phyloP scores from a whole-genome alignment of 2,329 filamentous ascomycete species.

The Curvularia sp. region DNA sequence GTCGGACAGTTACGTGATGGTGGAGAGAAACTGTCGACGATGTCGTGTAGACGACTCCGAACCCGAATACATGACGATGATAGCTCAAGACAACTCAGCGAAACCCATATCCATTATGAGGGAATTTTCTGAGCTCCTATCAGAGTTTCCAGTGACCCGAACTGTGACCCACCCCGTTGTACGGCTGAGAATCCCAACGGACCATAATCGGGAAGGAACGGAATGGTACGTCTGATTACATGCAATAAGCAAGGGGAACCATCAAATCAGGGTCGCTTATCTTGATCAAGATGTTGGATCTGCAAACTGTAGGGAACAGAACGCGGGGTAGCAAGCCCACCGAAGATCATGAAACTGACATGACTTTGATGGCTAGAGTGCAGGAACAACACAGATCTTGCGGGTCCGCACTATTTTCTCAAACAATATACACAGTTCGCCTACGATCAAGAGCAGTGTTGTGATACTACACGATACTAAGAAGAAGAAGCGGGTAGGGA shows the following conservation, averaged over 20 bases:
- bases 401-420: not conserved
- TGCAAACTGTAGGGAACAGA: not conserved
- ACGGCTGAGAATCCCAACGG: not conserved
- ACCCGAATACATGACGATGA: not conserved
- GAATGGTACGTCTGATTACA: not conserved
- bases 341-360: not conserved
- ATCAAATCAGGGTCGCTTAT: conserved; percentile 3
- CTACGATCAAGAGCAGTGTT: too few species aligned
- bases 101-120: not conserved
- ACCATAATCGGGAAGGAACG: not conserved
- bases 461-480: not conserved
- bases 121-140: not conserved
- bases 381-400: not conserved
- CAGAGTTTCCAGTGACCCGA: too few species aligned
- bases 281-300: not conserved
- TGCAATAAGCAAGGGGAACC: not conserved
- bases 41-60: not conserved
- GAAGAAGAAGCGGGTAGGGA: not conserved
- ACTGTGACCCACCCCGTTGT: not conserved
- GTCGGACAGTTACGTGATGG: not conserved
- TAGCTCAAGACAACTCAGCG: not conserved
- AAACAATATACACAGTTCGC: too few species aligned
- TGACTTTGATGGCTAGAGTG: not conserved
- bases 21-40: not conserved
- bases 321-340: conserved; percentile 4